Evolutionary conservation across 2,329 filamentous ascomycete species (phyloP), one percentile per base, ranked within the genome.

Genomic region (Aureobasidium sp.): DNA sequence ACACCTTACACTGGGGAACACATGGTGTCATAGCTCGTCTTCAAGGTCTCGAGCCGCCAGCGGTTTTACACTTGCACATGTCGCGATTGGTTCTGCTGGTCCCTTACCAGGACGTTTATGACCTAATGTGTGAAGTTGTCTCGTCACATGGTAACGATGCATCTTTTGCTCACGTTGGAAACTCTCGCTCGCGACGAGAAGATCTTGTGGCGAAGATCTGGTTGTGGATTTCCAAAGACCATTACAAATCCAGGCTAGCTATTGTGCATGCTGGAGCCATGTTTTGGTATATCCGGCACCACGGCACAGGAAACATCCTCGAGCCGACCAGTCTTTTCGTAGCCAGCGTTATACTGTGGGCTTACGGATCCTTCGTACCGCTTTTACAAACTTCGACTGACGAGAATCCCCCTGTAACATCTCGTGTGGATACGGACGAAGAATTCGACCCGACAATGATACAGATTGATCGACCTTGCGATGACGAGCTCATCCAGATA

Each of bases 401-500:
- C 14, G 41, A 60, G 6, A 6, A 62, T 9, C 49, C 57, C 29
- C 39, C 34, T 44, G 39, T 25, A 8, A 10, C 45, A 6, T 25
- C 32, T n/a, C 57, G 58, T 42, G 41, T 30, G 9, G 55, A 55
- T 7, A 57, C 54, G 5, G 54, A 58, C 16, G 54, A 58, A 13
- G 41, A 47, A 9, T 58, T 48, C 27, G 63, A 61, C 29, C 66
- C 66, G 13, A 60, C 63, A n/a, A 60, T 54, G 32, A 67, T 67
- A 57, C 63, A 65, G 29, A 62, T 67, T 44, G 66, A 67, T 21
- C 61, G 66, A 25, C 66, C 66, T 8, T 65, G 63, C 30, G 66
- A 67, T 30, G 66, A 67, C 34, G 66, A 67, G 44, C 65, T 67
- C 34, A 62, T 66, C 11, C 66, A 67, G 50, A 65, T 62, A 29